phyloP scores from a whole-genome alignment of 192 early-diverging fungal genomes.

The Backusella circina region DNA sequence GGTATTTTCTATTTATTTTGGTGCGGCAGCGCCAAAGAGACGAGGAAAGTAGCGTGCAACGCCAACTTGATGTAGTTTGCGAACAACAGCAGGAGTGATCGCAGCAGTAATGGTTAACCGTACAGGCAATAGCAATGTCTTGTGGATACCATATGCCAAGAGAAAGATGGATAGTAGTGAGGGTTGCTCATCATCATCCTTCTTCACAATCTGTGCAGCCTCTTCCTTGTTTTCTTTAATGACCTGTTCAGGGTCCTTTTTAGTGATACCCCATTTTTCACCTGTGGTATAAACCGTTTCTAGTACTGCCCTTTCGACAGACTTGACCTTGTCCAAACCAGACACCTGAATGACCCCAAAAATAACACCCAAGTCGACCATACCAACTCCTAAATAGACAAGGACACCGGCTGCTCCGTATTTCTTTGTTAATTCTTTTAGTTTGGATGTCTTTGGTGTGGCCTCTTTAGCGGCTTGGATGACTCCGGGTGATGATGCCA shows the following conservation, averaged over 20 bases:
- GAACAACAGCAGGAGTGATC: conserved; percentile 51
- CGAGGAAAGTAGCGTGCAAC: conserved; percentile 33
- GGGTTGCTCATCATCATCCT: conserved; percentile 25
- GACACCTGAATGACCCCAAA: conserved; percentile 44
- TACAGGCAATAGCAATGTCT: conserved; percentile 51
- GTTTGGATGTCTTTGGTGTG: conserved; percentile 8
- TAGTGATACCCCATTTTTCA: not conserved
- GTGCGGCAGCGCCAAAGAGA: conserved; percentile 3
- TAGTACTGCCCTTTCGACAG: conserved; percentile 35
- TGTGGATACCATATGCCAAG: conserved; percentile 59
- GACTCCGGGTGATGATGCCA: conserved; percentile 5
- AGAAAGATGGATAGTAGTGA: conserved; percentile 47
- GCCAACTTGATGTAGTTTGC: conserved; percentile 44
- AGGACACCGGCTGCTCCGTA: conserved; percentile 47
- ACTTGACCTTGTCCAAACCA: conserved; percentile 50
- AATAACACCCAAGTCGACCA: conserved; percentile 44
- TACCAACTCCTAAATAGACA: conserved; percentile 47
- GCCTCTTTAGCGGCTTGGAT: not conserved
- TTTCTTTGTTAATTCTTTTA: conserved; percentile 35
- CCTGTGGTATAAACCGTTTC: conserved; percentile 26
- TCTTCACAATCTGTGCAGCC: not conserved
- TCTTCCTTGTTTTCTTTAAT: not conserved
- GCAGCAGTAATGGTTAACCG: conserved; percentile 50
- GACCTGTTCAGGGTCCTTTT: not conserved
- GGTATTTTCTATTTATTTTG: not conserved